Percentiles rank a stretch among this genome's conserved stretches.
Evolutionary conservation across 1,284 basidiomycete species (phyloP).

Genomic region (Apiotrichum veenhuisii): DNA sequence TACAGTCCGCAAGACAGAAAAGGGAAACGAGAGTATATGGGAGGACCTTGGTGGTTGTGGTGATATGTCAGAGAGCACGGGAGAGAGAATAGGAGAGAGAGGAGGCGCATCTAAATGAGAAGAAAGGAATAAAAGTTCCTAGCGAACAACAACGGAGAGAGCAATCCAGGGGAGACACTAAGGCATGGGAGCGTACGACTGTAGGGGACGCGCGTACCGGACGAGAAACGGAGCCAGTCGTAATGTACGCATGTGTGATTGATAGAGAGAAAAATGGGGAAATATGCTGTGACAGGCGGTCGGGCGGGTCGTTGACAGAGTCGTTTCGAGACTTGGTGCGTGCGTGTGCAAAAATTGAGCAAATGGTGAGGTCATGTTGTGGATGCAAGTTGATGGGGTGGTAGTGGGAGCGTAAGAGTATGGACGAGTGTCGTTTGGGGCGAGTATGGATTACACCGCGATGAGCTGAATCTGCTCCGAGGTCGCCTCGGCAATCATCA

Average conservation of each 20-base stretch:
- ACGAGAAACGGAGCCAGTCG: no score
- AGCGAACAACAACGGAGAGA: slow-evolving; percentile 5
- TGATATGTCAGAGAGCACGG: neutral
- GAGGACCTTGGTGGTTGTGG: neutral
- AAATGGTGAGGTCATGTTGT: neutral
- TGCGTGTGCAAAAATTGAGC: neutral
- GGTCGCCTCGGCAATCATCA: slow-evolving; percentile 38
- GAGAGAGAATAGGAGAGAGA: neutral
- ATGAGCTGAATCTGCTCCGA: slow-evolving; percentile 23
- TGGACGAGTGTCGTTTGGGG: no score
- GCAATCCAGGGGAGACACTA: slow-evolving; percentile 1
- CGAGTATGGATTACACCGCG: slow-evolving; percentile 4
- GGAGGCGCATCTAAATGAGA: neutral
- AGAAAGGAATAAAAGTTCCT: neutral
- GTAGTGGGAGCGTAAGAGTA: no score
- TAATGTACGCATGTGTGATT: neutral
- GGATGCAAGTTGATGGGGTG: neutral
- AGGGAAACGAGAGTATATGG: neutral
- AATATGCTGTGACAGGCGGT: neutral
- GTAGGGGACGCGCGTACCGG: no score
- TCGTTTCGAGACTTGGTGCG: neutral
- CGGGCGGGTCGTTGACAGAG: neutral
- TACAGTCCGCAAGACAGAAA: slow-evolving; percentile 6
- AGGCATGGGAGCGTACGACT: neutral
- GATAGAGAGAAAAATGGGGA: neutral